Conservation (phyloP, 495 filamentous ascomycete genomes). For the Eremomyces bilateralis region DNA sequence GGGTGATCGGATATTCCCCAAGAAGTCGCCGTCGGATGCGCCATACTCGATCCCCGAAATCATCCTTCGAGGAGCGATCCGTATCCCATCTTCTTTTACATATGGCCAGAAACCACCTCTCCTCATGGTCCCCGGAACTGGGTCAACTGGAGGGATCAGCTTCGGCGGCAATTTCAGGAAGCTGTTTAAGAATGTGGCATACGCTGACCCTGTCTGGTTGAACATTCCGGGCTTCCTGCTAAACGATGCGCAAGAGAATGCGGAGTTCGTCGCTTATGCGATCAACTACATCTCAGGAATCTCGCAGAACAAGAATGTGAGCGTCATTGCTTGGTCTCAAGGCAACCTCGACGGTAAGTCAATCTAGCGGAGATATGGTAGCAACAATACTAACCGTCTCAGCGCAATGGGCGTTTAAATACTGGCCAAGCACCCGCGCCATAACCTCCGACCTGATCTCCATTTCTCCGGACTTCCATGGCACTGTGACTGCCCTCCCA, state of each 20-base stretch:
- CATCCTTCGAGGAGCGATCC: slow-evolving; percentile 20
- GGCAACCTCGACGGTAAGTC: slow-evolving; percentile 25
- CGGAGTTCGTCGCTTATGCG: slow-evolving; percentile 20
- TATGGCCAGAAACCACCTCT: slow-evolving; percentile 21
- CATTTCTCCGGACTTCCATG: slow-evolving; percentile 26
- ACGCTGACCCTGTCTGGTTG: slow-evolving; percentile 27
- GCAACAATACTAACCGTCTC: no score
- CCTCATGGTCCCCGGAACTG: slow-evolving; percentile 27
- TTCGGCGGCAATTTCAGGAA: slow-evolving; percentile 25
- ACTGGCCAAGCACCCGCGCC: slow-evolving; percentile 25
- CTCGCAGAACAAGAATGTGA: slow-evolving; percentile 14
- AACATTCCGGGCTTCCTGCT: slow-evolving; percentile 24
- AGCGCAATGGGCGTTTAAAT: slow-evolving; percentile 30
- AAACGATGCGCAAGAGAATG: slow-evolving; percentile 22
- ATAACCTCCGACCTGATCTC: slow-evolving; percentile 22
- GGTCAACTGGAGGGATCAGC: slow-evolving; percentile 18
- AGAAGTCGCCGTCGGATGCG: slow-evolving; percentile 18
- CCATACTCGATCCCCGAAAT: slow-evolving; percentile 23
- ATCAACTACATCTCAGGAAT: slow-evolving; percentile 26
- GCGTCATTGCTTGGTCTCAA: slow-evolving; percentile 28
- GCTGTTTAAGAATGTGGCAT: slow-evolving; percentile 14
- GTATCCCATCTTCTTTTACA: slow-evolving; percentile 23
- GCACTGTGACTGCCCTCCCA: slow-evolving; percentile 16
- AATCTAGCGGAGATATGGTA: no score
- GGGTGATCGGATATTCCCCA: slow-evolving; percentile 14